These are phyloP conservation scores for Sporodiniella umbellata DNA, from an alignment of 371 early-diverging fungal genomes.

Conservation along the genomic window DNA sequence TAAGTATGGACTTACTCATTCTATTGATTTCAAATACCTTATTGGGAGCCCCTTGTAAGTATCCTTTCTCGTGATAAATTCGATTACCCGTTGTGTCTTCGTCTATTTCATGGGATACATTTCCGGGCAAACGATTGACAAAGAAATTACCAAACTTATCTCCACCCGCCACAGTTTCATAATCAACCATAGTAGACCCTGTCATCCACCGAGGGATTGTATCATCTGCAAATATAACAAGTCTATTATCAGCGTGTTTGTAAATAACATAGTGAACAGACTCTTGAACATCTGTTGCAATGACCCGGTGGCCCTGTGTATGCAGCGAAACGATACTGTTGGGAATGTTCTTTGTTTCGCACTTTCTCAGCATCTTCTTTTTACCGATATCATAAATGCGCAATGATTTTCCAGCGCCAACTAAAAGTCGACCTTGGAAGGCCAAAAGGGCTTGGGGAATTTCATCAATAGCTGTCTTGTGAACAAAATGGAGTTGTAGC, in stretches of 20 bases:
- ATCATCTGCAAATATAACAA: conserved; percentile 93
- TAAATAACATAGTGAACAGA: conserved; percentile 82
- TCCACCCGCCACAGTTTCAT: conserved; percentile 89
- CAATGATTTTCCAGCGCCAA: conserved; percentile 83
- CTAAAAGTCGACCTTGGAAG: conserved; percentile 90
- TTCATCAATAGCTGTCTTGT: conserved; percentile 84
- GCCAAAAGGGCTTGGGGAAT: conserved; percentile 79
- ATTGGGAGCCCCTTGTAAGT: conserved; percentile 82
- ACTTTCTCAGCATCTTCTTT: conserved; percentile 87
- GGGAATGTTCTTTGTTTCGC: conserved; percentile 82
- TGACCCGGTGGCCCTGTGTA: conserved; percentile 83
- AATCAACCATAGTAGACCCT: conserved; percentile 77
- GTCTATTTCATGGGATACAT: conserved; percentile 70
- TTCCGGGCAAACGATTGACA: conserved; percentile 70
- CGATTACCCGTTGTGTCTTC: conserved; percentile 87
- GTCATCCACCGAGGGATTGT: conserved; percentile 89
- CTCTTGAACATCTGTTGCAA: conserved; percentile 86
- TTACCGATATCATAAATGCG: conserved; percentile 93
- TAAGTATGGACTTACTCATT: too few relatives aligned
- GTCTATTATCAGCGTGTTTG: conserved; percentile 69
- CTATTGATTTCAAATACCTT: too few relatives aligned
- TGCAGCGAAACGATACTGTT: conserved; percentile 69
- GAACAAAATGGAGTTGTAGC: conserved; percentile 69
- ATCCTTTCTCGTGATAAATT: conserved; percentile 73
- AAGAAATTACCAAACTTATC: conserved; percentile 97